Evolutionary conservation across 106 monocot genomes (phyloP), one percentile per base, ranked within the genome.

Genomic region (Gastrodia elata): DNA sequence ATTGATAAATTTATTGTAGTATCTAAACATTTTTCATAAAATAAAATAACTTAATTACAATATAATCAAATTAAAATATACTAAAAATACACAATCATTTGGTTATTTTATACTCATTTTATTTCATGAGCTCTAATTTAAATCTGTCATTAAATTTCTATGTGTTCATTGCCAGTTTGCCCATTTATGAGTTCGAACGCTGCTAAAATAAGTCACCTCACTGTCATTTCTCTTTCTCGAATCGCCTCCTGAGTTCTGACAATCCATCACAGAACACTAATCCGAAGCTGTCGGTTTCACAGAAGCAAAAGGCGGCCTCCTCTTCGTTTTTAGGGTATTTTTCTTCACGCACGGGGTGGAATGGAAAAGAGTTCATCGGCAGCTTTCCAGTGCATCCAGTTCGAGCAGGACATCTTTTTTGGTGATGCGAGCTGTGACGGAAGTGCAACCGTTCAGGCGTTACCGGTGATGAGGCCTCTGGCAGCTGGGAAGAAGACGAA

Each of bases 331-430:
- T 67, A 36, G 3, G 5, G 20, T n/a, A 36, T 2, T 37, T 38
- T 2, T 39, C 28, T 71, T 18, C 18, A 7, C 30, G 8, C 59
- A n/a, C 25, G 46, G 1, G 25, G 46, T 30, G 74, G 30, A 41
- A 77, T 74, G 74, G 74, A 74, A 10, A 74, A 41, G 64, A 41
- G 74, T 25, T 74, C 74, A 36, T 37, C 41, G 22, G 74, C 64
- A 28, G 39, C 74, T 57, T 57, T 64, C 74, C 64, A 65, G 26
- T 4, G 64, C 2, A 61, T 65, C 28, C 38, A 74, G 64, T 74
- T 74, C 42, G 74, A 64, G 64, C 64, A 32, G 25, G 65, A 74
- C 64, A 74, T 74, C 39, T 64, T 42, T 25, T 64, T 64, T 42
- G 74, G 40, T 8, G 64, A 42, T 74, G 64, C 30, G 64, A 27